Conservation (phyloP, 768 basidiomycete species). For the Erythrobasidium yunnanense region DNA sequence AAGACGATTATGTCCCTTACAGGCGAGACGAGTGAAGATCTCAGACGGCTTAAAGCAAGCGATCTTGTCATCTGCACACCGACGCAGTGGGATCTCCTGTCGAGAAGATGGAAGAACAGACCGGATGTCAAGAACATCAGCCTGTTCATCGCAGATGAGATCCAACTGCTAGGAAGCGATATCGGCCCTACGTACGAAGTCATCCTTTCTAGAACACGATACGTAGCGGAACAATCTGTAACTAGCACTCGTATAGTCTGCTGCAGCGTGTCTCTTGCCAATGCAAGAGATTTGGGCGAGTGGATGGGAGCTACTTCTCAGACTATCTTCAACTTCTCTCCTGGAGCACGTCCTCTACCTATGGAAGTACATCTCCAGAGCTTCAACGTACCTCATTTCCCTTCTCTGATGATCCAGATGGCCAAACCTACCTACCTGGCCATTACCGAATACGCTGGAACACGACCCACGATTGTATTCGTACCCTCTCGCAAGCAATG, state of each 20-base stretch:
- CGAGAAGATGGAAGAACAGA: constrained; percentile 86
- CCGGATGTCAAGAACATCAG: constrained; percentile 93
- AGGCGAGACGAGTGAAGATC: constrained; percentile 83
- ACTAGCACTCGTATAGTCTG: constrained; percentile 82
- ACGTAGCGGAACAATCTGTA: constrained; percentile 66
- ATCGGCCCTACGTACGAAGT: constrained; percentile 95
- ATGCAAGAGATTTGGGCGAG: constrained; percentile 87
- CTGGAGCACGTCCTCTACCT: constrained; percentile 88
- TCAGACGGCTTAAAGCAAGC: constrained; percentile 76
- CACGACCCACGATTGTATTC: constrained; percentile 80
- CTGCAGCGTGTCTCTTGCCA: constrained; percentile 86
- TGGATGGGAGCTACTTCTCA: constrained; percentile 94
- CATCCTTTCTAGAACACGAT: constrained; percentile 88
- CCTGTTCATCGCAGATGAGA: constrained; percentile 83
- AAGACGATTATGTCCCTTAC: constrained; percentile 90
- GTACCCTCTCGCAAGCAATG: constrained; percentile 90
- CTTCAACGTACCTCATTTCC: constrained; percentile 93
- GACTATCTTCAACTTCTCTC: constrained; percentile 95
- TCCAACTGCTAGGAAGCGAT: constrained; percentile 88
- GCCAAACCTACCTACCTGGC: constrained; percentile 94
- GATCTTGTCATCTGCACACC: constrained; percentile 94
- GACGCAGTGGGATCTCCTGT: constrained; percentile 89
- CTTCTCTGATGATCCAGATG: constrained; percentile 97
- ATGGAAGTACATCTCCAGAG: constrained; percentile 96
- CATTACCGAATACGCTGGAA: constrained; percentile 71